phyloP scores from a whole-genome alignment of 1,284 basidiomycete genomes.

The Microstroma glucosiphilum region DNA sequence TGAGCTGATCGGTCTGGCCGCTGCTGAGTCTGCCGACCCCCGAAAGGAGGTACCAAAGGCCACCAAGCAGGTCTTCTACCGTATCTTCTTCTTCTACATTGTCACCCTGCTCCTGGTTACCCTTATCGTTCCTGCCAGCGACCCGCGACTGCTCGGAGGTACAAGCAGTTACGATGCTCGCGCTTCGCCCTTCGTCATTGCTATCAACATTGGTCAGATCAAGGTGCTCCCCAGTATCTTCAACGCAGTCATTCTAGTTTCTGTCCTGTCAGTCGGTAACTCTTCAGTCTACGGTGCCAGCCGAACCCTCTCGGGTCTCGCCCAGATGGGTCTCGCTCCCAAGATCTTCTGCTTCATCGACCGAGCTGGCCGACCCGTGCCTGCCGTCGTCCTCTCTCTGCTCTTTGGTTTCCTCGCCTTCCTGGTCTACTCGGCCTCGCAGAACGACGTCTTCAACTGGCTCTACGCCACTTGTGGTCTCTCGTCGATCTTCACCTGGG shows the following conservation, averaged over 20 bases:
- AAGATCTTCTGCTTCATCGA: conserved; percentile 53
- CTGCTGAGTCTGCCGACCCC: conserved; percentile 59
- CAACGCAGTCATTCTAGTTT: conserved; percentile 54
- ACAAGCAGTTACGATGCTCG: conserved; percentile 49
- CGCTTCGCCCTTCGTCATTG: conserved; percentile 56
- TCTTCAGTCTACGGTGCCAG: conserved; percentile 52
- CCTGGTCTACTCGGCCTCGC: conserved; percentile 41
- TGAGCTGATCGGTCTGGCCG: conserved; percentile 62
- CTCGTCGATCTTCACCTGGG: conserved; percentile 55
- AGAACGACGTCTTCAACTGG: conserved; percentile 53
- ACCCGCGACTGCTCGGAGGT: conserved; percentile 32
- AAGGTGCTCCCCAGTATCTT: conserved; percentile 53
- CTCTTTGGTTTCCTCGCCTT: conserved; percentile 40
- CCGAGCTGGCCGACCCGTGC: conserved; percentile 55
- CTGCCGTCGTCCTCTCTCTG: conserved; percentile 48
- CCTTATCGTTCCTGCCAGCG: conserved; percentile 54
- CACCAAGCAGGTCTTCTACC: conserved; percentile 54
- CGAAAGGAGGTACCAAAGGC: conserved; percentile 55
- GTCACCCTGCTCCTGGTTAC: conserved; percentile 60
- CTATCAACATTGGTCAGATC: conserved; percentile 52
- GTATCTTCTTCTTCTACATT: conserved; percentile 57
- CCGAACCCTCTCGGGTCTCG: conserved; percentile 50
- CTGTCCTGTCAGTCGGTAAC: conserved; percentile 52
- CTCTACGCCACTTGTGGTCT: conserved; percentile 56
- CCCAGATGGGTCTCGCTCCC: conserved; percentile 53